Percentiles rank a stretch among this genome's conserved stretches.
Evolutionary conservation across 2,329 filamentous ascomycete genomes (phyloP).

Genomic region (Emmonsiellopsis sp.): DNA sequence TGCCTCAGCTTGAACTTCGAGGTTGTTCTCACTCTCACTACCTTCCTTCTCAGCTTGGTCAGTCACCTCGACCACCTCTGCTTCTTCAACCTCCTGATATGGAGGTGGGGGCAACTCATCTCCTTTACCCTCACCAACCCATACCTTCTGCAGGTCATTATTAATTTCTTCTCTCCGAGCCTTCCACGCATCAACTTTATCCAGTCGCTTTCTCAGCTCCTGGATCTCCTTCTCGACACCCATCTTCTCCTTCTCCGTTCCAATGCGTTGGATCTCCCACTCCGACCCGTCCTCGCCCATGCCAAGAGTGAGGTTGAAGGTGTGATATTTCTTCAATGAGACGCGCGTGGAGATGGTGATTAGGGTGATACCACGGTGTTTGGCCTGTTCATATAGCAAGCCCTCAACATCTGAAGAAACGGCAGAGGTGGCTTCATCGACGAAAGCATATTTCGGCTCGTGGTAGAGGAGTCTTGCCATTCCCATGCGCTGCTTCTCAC

Average conservation of each 20-base stretch:
- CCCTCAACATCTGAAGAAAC: slow-evolving; percentile 94
- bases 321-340: slow-evolving; percentile 92
- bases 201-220: slow-evolving; percentile 70
- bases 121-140: slow-evolving; percentile 43
- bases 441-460: slow-evolving; percentile 85
- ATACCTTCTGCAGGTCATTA: slow-evolving; percentile 60
- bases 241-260: slow-evolving; percentile 85
- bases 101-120: slow-evolving; percentile 30
- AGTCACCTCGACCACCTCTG: slow-evolving; percentile 3
- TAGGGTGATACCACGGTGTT: slow-evolving; percentile 85
- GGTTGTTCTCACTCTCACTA: background rate
- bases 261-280: slow-evolving; percentile 91
- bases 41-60: slow-evolving; percentile 5
- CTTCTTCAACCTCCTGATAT: slow-evolving; percentile 19
- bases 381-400: slow-evolving; percentile 82
- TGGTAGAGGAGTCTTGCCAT: slow-evolving; percentile 89
- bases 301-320: slow-evolving; percentile 78
- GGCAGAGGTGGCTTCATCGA: slow-evolving; percentile 92
- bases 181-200: slow-evolving; percentile 79
- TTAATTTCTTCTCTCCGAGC: slow-evolving; percentile 71
- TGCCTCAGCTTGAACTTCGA: background rate
- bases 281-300: slow-evolving; percentile 70
- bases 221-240: slow-evolving; percentile 85
- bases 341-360: slow-evolving; percentile 94
- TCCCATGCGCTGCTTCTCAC: slow-evolving; percentile 92